These are phyloP conservation scores for Neonectria ditissima DNA, from an alignment of 2,329 filamentous ascomycete genomes.

Conservation along the genomic window DNA sequence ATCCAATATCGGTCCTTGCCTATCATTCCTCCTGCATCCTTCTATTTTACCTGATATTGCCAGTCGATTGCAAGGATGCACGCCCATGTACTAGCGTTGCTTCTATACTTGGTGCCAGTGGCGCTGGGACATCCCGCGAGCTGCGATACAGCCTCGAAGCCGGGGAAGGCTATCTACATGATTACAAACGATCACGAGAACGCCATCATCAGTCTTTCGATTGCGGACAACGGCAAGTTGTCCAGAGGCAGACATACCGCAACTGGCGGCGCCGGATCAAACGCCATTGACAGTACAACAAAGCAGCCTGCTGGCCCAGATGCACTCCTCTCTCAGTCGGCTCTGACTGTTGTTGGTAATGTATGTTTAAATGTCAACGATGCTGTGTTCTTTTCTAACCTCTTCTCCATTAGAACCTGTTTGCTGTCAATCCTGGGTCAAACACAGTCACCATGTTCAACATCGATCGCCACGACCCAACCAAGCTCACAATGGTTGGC, in stretches of 20 bases:
- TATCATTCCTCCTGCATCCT: not conserved
- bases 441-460: conserved; percentile 64
- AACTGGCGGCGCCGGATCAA: conserved; percentile 62
- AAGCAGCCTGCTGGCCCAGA: conserved; percentile 59
- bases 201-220: conserved; percentile 61
- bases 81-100: not conserved
- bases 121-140: not conserved
- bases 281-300: conserved; percentile 52
- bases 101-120: conserved; percentile 4
- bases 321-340: conserved; percentile 62
- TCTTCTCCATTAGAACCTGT: conserved; percentile 56
- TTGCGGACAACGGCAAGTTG: conserved; percentile 60
- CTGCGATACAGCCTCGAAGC: conserved; percentile 6
- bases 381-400: not conserved
- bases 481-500: conserved; percentile 58
- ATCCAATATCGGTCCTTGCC: not conserved
- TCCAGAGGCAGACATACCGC: conserved; percentile 54
- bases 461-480: conserved; percentile 56
- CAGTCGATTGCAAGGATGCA: not conserved
- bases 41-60: not conserved
- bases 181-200: conserved; percentile 65
- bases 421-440: conserved; percentile 65
- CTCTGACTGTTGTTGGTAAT: conserved; percentile 61
- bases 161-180: conserved; percentile 64
- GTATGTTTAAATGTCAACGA: conserved; percentile 51